phyloP scores from a whole-genome alignment of 2,329 filamentous ascomycete species.

The Cladosporium sphaerospermum region DNA sequence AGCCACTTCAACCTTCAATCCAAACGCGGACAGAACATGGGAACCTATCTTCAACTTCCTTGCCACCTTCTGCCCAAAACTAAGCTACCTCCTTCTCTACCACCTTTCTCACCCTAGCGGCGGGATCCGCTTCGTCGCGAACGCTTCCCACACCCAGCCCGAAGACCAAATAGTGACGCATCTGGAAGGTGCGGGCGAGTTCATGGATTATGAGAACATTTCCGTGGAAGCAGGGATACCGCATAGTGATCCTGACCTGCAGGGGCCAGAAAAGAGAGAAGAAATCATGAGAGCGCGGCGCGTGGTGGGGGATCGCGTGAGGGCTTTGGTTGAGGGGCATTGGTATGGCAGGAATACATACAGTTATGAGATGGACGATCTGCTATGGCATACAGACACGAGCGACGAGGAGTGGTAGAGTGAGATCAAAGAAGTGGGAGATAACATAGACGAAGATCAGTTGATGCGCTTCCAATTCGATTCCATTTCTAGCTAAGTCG shows the following conservation, averaged over 20 bases:
- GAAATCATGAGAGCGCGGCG: neutral
- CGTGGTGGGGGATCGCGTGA: conserved; percentile 16
- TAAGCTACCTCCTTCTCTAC: conserved; percentile 25
- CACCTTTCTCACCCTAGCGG: conserved; percentile 23
- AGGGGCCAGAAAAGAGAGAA: neutral
- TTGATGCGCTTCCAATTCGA: neutral
- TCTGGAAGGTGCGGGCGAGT: conserved; percentile 1
- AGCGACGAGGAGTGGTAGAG: conserved; percentile 29
- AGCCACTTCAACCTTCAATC: neutral
- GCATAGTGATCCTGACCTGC: conserved; percentile 4
- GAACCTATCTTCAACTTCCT: conserved; percentile 23
- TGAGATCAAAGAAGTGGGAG: neutral
- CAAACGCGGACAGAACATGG: conserved; percentile 19
- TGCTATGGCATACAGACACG: conserved; percentile 28
- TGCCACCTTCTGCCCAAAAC: conserved; percentile 12
- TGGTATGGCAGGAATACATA: conserved; percentile 23
- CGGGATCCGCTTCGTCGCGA: conserved; percentile 20
- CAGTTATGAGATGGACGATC: conserved; percentile 27
- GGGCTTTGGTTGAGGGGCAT: conserved; percentile 19
- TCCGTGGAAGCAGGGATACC: conserved; percentile 18
- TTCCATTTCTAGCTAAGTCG: neutral
- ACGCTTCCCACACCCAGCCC: conserved; percentile 6
- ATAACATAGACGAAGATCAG: neutral
- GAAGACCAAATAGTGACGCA: neutral
- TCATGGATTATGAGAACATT: conserved; percentile 17